Percentiles rank a stretch among this genome's conserved stretches.
Conservation (phyloP, 306 rosid species). For the Parietaria judaica region DNA sequence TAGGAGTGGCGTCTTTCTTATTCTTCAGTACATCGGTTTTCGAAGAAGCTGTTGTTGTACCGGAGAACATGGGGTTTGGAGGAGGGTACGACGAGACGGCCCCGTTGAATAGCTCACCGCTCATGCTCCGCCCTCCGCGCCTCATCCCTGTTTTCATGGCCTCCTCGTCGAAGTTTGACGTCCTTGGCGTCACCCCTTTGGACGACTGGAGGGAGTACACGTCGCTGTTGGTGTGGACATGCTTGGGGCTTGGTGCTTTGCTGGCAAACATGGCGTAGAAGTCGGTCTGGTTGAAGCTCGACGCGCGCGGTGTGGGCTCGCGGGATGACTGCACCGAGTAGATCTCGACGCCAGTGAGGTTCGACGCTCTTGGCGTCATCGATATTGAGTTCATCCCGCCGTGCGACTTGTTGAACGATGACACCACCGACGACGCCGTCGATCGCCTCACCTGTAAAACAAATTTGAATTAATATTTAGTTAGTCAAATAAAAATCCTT, state of each 20-base stretch:
- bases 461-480: too few relatives aligned
- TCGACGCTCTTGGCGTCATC: slow-evolving; percentile 74
- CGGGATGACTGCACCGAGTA: slow-evolving; percentile 79
- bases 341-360: slow-evolving; percentile 78
- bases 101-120: slow-evolving; percentile 59
- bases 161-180: slow-evolving; percentile 74
- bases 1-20: slow-evolving; percentile 37
- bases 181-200: slow-evolving; percentile 63
- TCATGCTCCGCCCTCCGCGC: slow-evolving; percentile 61
- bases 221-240: slow-evolving; percentile 23
- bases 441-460: slow-evolving; percentile 35
- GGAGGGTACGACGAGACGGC: slow-evolving; percentile 52
- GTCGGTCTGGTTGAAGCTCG: slow-evolving; percentile 75
- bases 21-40: slow-evolving; percentile 21
- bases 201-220: slow-evolving; percentile 62
- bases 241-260: slow-evolving; percentile 81
- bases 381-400: slow-evolving; percentile 39
- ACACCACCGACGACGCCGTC: slow-evolving; percentile 50
- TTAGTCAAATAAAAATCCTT: too few relatives aligned
- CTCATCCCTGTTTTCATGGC: slow-evolving; percentile 37
- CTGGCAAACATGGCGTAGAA: slow-evolving; percentile 81
- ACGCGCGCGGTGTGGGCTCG: slow-evolving; percentile 78
- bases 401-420: slow-evolving; percentile 66
- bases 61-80: slow-evolving; percentile 65
- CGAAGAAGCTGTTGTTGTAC: slow-evolving; percentile 21